phyloP scores from a whole-genome alignment of 345 rosid species.

The Turnera subulata region DNA sequence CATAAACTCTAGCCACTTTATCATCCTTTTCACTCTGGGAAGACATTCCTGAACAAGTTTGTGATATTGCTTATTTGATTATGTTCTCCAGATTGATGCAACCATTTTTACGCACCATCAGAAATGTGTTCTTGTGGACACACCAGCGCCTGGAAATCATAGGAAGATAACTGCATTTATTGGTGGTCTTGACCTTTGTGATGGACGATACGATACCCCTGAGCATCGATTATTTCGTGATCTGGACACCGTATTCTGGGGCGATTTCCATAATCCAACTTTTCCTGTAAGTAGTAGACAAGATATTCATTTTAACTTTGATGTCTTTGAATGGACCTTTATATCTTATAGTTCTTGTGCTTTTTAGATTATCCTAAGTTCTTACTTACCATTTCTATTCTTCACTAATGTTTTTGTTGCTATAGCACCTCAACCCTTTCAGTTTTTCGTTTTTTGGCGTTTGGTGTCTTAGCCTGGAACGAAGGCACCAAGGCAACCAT shows the following conservation, averaged over 20 bases:
- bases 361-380: too few species aligned
- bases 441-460: too few species aligned
- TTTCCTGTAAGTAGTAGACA: constrained; percentile 59
- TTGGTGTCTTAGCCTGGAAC: constrained; percentile 17
- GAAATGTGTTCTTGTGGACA: constrained; percentile 84
- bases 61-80: constrained; percentile 14
- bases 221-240: constrained; percentile 62
- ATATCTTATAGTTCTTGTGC: too few species aligned
- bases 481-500: constrained; percentile 83
- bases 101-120: constrained; percentile 93
- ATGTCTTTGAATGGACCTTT: too few species aligned
- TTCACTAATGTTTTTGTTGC: too few species aligned
- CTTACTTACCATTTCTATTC: too few species aligned
- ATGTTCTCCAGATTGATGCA: constrained; percentile 75
- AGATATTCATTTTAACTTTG: neutral
- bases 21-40: neutral
- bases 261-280: constrained; percentile 86
- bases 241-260: constrained; percentile 57
- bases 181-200: constrained; percentile 93
- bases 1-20: too few species aligned
- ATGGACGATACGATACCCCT: constrained; percentile 98
- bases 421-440: too few species aligned
- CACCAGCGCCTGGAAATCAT: constrained; percentile 67
- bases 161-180: constrained; percentile 82
- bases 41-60: neutral